Percentiles rank a stretch among this genome's conserved stretches.
Evolutionary conservation across 1,284 basidiomycete genomes (phyloP).

Genomic region (Paramarasmius palmivorus): DNA sequence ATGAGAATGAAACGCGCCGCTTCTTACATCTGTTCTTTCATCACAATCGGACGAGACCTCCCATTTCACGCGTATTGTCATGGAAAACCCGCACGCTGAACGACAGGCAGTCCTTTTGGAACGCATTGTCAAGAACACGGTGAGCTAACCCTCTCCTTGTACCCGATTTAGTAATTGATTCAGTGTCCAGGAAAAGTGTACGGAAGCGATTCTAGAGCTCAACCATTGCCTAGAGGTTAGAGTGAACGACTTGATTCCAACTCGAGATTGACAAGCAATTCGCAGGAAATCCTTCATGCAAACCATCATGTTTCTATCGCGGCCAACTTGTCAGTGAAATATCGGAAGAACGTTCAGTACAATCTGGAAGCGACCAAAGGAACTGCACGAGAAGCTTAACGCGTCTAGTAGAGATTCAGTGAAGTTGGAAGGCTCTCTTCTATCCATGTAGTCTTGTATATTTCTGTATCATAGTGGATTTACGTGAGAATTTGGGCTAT

Average conservation of each 20-base stretch:
- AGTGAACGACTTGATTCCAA: neutral
- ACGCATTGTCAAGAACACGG: constrained; percentile 88
- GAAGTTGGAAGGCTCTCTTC: no score
- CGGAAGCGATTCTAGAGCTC: constrained; percentile 78
- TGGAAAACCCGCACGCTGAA: constrained; percentile 93
- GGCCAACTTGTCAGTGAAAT: constrained; percentile 78
- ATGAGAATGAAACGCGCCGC: neutral
- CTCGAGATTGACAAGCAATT: constrained; percentile 1
- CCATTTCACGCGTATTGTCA: constrained; percentile 27
- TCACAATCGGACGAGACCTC: neutral
- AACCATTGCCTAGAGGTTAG: constrained; percentile 76
- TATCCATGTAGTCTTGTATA: no score
- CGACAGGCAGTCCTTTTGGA: constrained; percentile 87
- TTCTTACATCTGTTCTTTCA: neutral
- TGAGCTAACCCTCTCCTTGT: constrained; percentile 37
- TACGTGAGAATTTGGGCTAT: neutral
- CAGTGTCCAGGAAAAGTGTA: constrained; percentile 67
- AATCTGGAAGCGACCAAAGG: constrained; percentile 72
- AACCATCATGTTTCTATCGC: constrained; percentile 74
- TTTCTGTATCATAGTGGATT: no score
- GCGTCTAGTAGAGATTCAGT: neutral
- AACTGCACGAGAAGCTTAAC: neutral
- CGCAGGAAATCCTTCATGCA: constrained; percentile 69
- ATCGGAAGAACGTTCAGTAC: constrained; percentile 84
- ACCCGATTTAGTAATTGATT: neutral